Base-by-base conservation (phyloP, 805 yeast genomes). In the Kodamaea kaohsiungensis region DNA sequence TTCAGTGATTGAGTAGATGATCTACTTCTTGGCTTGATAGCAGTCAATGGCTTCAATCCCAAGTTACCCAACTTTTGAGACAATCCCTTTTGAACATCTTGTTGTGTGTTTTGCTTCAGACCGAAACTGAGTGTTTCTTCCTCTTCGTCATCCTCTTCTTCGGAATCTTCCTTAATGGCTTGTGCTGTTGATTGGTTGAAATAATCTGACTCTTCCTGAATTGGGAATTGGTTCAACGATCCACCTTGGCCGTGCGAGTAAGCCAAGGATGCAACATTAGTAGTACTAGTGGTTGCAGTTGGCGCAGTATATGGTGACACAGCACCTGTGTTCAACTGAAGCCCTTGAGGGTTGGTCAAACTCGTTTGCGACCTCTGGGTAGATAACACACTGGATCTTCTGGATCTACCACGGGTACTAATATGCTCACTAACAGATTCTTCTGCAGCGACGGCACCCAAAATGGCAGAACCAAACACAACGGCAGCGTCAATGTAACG, bases 401-500 rank as follows among this genome's bases (percentile, higher is more conserved):
- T 69, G 18, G 74, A 65, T 52, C 70, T 68, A 22, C 76, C 75
- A 59, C 63, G 66, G 30, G 65, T 58, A 19, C 54, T 48, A 43
- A 70, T 57, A 60, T 76, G 76, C 60, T 71, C 74, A 45, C 65
- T 55, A 53, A 80, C 80, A 12, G 81, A 79, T 56, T 82, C 85
- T 60, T 87, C 86, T 9, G 95, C 91, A 2, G 98, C 98, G 57
- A 86, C 91, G 1, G 98, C 98, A 39, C 98, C 99, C 57, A 95
- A 78, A 67, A 95, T 76, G 0, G 99, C 98, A 3, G 97, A 82
- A 19, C 99, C 99, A 66, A 93, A 89, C 2, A 95, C 98, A 40
- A 95, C 99, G 1, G 98, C 96, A 1, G 98, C 95, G 67, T 93
- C 98, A 63, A 93, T 91, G 71, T 95, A 92, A 64, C 93, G 82